Base-by-base conservation (phyloP, 2,329 filamentous ascomycete species). In the Samsoniella hepiali region DNA sequence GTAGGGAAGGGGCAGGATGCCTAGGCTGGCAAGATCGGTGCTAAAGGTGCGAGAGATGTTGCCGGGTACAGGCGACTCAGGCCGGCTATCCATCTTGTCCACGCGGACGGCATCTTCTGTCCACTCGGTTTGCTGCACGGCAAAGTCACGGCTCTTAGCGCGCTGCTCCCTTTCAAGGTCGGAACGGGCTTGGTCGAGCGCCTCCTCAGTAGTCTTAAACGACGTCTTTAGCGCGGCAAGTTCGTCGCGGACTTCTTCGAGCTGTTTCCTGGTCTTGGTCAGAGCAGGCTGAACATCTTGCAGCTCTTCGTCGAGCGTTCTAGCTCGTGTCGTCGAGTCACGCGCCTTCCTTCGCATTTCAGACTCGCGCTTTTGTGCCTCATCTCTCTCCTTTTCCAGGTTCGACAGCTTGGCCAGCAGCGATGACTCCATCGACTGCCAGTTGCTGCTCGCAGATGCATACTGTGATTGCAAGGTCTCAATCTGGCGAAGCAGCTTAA, bases 401-500 rank as follows among this genome's bases (percentile, higher is more conserved):
- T 81, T 88, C 4, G 88, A 83, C 11, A 95, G 83, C 63, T 93
- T 86, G 29, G 91, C 87, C 58, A 94, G 84, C 38, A 99, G 78
- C 2, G 91, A 96, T 10, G 90, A 86, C 75, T 99, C 94, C 66
- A 99, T 96, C 0, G 93, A 91, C 72, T 97, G 93, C 95, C 96
- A 99, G 70, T 99, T 99, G 72, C 96, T 92, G 68, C 91, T 95
- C 1, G 95, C 95, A 62, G 96, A 88, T 1, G 93, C 88, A 76
- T 99, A 97, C 74, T 99, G 96, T 7, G 91, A 95, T 75, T 99
- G 95, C 44, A 99, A 78, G 0, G 91, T 97, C 78, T 99, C 95
- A 61, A 99, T 90, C 76, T 99, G 96, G 47, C 95, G 88, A 50
- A 98, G 81, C 47, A 98, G 81, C 74, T 97, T 98, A 50, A 91